Evolutionary conservation across 2,329 filamentous ascomycete genomes (phyloP).

Genomic region (Fusarium sororula): DNA sequence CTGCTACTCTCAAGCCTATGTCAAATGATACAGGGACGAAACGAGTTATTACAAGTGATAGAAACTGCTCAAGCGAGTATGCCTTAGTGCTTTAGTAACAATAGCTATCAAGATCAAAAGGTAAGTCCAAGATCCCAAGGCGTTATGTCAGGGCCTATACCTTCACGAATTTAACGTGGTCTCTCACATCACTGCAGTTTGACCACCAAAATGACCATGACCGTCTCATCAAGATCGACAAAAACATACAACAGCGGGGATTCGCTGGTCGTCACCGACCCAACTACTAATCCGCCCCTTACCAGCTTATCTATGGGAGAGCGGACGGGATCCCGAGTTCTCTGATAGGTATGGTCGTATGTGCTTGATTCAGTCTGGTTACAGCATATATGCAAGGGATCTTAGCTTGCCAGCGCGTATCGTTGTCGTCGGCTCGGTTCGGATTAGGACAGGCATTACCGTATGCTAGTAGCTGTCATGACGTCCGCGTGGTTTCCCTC

Average conservation of each 20-base stretch:
- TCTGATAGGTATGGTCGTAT: background rate
- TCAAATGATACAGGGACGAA: too few species aligned
- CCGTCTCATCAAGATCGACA: background rate
- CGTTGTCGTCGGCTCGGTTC: too few species aligned
- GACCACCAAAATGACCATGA: background rate
- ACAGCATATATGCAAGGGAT: rapidly evolving
- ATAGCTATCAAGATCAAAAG: background rate
- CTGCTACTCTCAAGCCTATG: background rate
- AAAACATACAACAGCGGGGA: background rate
- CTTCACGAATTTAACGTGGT: rapidly evolving
- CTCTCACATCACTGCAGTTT: background rate
- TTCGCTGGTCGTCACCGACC: background rate
- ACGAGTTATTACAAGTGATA: background rate
- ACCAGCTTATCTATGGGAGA: background rate
- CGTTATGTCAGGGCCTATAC: rapidly evolving
- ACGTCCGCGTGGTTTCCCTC: background rate
- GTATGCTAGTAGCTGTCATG: background rate
- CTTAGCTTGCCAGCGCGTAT: too few species aligned
- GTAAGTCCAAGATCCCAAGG: rapidly evolving
- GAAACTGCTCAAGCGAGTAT: rapidly evolving
- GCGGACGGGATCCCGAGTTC: background rate
- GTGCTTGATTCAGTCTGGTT: rapidly evolving
- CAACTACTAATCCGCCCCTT: background rate
- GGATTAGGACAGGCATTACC: background rate
- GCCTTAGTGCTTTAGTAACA: background rate